phyloP scores from a whole-genome alignment of 306 rosid species.

The Cyamopsis tetragonoloba region DNA sequence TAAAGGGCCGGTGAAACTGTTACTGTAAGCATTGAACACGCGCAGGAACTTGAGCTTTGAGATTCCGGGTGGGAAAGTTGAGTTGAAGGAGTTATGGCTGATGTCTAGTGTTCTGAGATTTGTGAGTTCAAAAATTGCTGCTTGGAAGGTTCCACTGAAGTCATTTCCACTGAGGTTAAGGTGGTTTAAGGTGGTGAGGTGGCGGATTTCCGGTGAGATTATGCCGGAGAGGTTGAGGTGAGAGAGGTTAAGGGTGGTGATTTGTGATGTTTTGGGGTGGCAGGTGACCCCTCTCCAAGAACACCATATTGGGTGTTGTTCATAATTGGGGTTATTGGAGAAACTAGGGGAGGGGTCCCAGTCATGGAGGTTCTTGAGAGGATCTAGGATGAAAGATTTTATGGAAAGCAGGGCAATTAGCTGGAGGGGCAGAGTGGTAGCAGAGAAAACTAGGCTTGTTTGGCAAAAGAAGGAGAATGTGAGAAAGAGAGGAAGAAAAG shows the following conservation, averaged over 20 bases:
- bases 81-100: constrained; percentile 67
- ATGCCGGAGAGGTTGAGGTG: constrained; percentile 72
- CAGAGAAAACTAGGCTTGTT: constrained; percentile 35
- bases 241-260: constrained; percentile 69
- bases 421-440: constrained; percentile 42
- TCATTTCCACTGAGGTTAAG: constrained; percentile 73
- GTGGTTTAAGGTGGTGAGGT: constrained; percentile 48
- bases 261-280: constrained; percentile 50
- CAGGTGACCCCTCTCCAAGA: constrained; percentile 85
- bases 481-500: constrained; percentile 41
- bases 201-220: constrained; percentile 57
- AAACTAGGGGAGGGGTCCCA: constrained; percentile 56
- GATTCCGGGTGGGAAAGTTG: constrained; percentile 78
- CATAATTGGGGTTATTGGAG: constrained; percentile 30
- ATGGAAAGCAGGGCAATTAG: constrained; percentile 62
- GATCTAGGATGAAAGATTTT: constrained; percentile 64
- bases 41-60: constrained; percentile 70
- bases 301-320: constrained; percentile 68
- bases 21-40: constrained; percentile 73
- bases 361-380: constrained; percentile 58
- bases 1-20: constrained; percentile 71
- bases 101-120: constrained; percentile 66
- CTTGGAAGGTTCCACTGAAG: constrained; percentile 55
- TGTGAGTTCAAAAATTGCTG: constrained; percentile 52
- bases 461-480: constrained; percentile 41